Conservation (phyloP, 192 early-diverging fungal species). For the Gryganskiella cystojenkinii region DNA sequence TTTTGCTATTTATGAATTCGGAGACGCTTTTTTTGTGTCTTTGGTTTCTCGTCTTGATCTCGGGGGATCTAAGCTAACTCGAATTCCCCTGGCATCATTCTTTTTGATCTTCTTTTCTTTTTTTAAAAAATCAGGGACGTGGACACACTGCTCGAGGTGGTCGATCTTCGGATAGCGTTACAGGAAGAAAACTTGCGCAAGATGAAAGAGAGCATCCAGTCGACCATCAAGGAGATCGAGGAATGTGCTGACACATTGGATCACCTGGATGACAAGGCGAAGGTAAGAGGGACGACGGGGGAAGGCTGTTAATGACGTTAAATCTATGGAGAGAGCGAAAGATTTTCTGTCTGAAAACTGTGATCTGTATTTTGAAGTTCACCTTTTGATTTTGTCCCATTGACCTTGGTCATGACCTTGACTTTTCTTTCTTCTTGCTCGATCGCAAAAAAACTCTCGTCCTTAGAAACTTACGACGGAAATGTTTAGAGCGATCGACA, state of each 20-base stretch:
- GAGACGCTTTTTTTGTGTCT: no score
- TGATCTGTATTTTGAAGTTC: neutral
- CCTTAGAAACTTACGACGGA: slow-evolving; percentile 21
- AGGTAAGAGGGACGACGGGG: slow-evolving; percentile 28
- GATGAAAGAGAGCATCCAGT: slow-evolving; percentile 6
- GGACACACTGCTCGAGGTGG: slow-evolving; percentile 23
- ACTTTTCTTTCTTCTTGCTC: neutral
- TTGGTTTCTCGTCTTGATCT: no score
- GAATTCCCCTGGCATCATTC: neutral
- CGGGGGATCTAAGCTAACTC: neutral
- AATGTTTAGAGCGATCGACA: slow-evolving; percentile 25
- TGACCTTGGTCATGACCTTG: no score
- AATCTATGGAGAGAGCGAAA: neutral
- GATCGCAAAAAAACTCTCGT: neutral
- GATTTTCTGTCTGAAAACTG: neutral
- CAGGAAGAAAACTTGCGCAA: slow-evolving; percentile 20
- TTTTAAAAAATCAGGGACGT: slow-evolving; percentile 2
- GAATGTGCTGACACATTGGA: slow-evolving; percentile 19
- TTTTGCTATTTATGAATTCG: no score
- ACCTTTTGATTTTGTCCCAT: no score
- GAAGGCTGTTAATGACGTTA: no score
- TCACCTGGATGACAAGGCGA: slow-evolving; percentile 28
- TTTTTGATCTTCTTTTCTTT: neutral
- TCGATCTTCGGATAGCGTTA: slow-evolving; percentile 17
- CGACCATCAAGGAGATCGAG: slow-evolving; percentile 11